Percentiles rank a stretch among this genome's conserved stretches.
Evolutionary conservation across 371 early-diverging fungal genomes (phyloP).

Genomic region (Nematocida sp.): DNA sequence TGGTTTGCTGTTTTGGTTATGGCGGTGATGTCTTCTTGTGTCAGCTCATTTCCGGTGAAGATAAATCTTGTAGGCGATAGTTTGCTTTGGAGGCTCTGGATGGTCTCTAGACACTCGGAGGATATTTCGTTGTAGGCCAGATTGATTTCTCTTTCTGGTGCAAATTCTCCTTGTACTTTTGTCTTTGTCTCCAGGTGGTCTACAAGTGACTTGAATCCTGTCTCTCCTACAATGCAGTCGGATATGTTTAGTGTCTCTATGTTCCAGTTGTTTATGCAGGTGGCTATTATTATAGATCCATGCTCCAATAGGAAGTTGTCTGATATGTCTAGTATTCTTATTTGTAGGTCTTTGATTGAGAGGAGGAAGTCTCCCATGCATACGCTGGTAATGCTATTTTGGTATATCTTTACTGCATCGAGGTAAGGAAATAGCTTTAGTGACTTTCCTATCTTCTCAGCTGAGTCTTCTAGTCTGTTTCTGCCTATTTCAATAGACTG

Average conservation of each 20-base stretch:
- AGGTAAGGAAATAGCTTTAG: constrained; percentile 56
- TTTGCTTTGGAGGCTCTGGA: constrained; percentile 45
- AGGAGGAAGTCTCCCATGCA: constrained; percentile 55
- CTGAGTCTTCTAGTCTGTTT: constrained; percentile 61
- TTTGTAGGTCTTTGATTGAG: constrained; percentile 9
- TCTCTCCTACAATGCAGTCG: constrained; percentile 59
- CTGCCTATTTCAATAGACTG: constrained; percentile 60
- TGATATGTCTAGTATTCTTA: constrained; percentile 61
- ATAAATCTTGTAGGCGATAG: constrained; percentile 39
- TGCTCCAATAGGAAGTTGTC: constrained; percentile 63
- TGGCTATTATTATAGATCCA: constrained; percentile 53
- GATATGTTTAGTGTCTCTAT: constrained; percentile 55
- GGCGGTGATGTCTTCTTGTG: constrained; percentile 31
- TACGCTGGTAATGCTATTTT: constrained; percentile 62
- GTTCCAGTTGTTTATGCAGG: constrained; percentile 48
- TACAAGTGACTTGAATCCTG: constrained; percentile 56
- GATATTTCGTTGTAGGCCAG: constrained; percentile 63
- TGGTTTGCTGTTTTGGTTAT: constrained; percentile 29
- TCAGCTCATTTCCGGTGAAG: constrained; percentile 62
- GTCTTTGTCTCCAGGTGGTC: constrained; percentile 21
- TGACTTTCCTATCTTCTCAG: constrained; percentile 51
- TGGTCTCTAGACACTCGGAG: constrained; percentile 44
- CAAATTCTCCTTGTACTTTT: constrained; percentile 29
- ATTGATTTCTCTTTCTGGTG: constrained; percentile 55
- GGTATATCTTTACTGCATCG: constrained; percentile 57